A percentile compares a stretch with the other conserved stretches of the same genome.
Conservation (phyloP, 202 grass and related monocot species). For the Dendrocalamus latiflorus region DNA sequence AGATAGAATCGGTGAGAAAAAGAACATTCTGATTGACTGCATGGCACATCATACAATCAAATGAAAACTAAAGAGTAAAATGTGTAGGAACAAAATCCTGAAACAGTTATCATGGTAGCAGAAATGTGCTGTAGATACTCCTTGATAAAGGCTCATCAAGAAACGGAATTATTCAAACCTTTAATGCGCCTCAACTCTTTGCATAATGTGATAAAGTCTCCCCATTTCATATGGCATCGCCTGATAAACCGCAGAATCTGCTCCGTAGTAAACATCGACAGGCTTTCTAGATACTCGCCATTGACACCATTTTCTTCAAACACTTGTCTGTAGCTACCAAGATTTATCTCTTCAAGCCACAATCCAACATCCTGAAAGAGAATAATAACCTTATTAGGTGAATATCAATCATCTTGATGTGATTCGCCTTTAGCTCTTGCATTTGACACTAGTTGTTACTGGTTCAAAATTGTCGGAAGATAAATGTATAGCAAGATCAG, state of each 20-base stretch:
- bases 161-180: conserved; percentile 48
- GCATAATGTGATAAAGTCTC: conserved; percentile 98
- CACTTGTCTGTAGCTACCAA: conserved; percentile 78
- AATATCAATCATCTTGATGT: background rate
- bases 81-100: background rate
- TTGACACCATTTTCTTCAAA: conserved; percentile 97
- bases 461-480: background rate
- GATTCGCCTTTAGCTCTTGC: conserved; percentile 3
- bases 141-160: background rate
- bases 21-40: background rate
- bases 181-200: conserved; percentile 98
- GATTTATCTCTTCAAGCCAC: conserved; percentile 99
- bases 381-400: conserved; percentile 11
- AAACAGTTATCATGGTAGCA: background rate
- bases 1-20: background rate
- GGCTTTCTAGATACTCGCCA: conserved; percentile 93
- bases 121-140: background rate
- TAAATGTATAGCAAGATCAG: background rate
- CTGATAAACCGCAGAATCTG: conserved; percentile 94
- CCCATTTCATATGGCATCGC: conserved; percentile 99
- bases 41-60: background rate
- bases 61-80: conserved; percentile 8
- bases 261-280: conserved; percentile 95
- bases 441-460: background rate
- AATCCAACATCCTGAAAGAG: conserved; percentile 90